Evolutionary conservation across 345 rosid species (phyloP).

Genomic region (Turnera subulata): DNA sequence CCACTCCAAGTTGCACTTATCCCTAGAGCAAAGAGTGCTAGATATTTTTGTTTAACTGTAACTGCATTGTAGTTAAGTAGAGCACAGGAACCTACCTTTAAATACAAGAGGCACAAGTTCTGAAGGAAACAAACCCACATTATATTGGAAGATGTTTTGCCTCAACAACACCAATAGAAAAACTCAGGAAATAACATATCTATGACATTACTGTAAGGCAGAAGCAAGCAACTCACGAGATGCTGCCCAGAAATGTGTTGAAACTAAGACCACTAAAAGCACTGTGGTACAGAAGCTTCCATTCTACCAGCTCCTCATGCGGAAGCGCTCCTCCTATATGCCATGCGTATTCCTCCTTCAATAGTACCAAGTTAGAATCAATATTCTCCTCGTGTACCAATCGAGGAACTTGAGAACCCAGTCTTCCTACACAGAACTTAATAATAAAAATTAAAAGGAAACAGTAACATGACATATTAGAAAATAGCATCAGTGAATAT

Average conservation of each 20-base stretch:
- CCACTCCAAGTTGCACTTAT: too few species aligned
- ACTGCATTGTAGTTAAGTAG: neutral
- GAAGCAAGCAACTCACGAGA: conserved; percentile 48
- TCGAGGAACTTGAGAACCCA: conserved; percentile 64
- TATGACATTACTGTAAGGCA: neutral
- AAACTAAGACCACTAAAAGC: conserved; percentile 71
- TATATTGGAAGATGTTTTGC: neutral
- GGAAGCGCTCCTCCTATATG: conserved; percentile 90
- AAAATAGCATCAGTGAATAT: neutral
- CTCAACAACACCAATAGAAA: neutral
- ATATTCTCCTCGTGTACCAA: conserved; percentile 44
- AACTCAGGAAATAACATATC: neutral
- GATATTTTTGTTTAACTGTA: neutral
- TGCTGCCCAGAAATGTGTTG: conserved; percentile 73
- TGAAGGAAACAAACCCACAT: neutral
- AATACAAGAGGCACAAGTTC: neutral
- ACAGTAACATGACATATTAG: neutral
- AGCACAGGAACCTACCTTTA: neutral
- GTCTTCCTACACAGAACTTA: conserved; percentile 39
- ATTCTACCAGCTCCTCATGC: conserved; percentile 64
- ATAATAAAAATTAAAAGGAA: neutral
- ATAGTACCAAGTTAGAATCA: conserved; percentile 38
- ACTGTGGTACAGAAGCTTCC: conserved; percentile 89
- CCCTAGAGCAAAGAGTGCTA: neutral
- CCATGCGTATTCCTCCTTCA: conserved; percentile 85